phyloP scores from a whole-genome alignment of 306 rosid species.

The Prunus kanzakura region DNA sequence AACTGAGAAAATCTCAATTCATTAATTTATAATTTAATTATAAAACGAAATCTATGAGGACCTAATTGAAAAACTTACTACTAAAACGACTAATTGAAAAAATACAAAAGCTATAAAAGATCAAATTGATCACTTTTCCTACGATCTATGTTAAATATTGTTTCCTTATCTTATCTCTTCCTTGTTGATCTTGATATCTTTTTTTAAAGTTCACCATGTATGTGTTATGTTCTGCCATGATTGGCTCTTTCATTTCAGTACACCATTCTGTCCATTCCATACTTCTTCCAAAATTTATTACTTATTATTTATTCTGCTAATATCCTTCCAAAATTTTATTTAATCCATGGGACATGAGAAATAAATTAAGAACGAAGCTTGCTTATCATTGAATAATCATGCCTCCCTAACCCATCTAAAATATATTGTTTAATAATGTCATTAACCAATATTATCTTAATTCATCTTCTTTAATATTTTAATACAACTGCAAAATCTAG shows the following conservation, averaged over 20 bases:
- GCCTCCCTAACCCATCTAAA: not conserved
- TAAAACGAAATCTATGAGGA: too few species aligned
- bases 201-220: not conserved
- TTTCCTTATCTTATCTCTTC: not conserved
- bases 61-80: not conserved
- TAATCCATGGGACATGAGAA: not conserved
- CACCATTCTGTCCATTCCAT: not conserved
- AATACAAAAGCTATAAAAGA: not conserved
- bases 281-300: not conserved
- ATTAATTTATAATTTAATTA: too few species aligned
- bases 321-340: not conserved
- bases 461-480: not conserved
- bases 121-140: not conserved
- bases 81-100: not conserved
- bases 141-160: not conserved
- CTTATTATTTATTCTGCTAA: not conserved
- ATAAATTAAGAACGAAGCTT: not conserved
- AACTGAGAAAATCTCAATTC: too few species aligned
- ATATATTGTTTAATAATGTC: slow-evolving; percentile 3
- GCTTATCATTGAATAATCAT: slow-evolving; percentile 21
- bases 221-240: not conserved
- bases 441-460: slow-evolving; percentile 12
- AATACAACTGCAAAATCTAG: not conserved
- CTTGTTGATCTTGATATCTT: not conserved
- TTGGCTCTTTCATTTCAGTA: not conserved